Evolutionary conservation across 75 land plant genomes (phyloP), one percentile per base, ranked within the genome.

Genomic region (Azolla pinnata): DNA sequence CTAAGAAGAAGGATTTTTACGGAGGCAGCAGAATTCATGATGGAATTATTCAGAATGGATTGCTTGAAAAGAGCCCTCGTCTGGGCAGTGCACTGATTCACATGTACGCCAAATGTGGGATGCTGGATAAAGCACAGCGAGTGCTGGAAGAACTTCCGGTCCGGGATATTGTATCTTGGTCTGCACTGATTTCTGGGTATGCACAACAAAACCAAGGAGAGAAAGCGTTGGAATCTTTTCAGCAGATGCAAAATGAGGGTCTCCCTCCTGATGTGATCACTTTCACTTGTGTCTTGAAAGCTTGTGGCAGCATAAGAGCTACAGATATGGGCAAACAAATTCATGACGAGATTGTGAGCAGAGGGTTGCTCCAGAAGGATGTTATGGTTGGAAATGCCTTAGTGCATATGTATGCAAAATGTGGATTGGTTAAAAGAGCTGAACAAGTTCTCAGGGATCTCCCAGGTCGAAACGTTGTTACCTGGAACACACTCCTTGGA

Each of bases 351-450:
- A 35, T 51, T 1, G 24, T 32, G 31, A 67, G 46, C 4, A 49
- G 53, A 31, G 54, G 69, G 7, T 26, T 46, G n/a, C 20, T 67
- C 8, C 33, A 44, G 20, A 27, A 14, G 21, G 26, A 61, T 45
- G 30, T 44, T 10, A 16, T 38, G 26, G 17, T 61, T 26, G 1
- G 1, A 10, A 59, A 33, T 59, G 48, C 25, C 8, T 47, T 59
- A 21, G 38, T 59, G 24, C 26, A 59, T 38, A 38, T 38, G 61
- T 59, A 59, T 38, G 35, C 26, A 10, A 59, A 59, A 26, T 59
- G 61, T 57, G 63, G 63, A 64, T 29, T 28, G 33, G 31, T 64
- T 21, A 29, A 59, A 25, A 38, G 33, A 57, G 66, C 63, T 4
- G 29, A 56, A 21, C 35, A 33, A 35, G 4, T 64, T 17, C 57